phyloP scores from a whole-genome alignment of 139 green algal species.

The Chlorella sp. region DNA sequence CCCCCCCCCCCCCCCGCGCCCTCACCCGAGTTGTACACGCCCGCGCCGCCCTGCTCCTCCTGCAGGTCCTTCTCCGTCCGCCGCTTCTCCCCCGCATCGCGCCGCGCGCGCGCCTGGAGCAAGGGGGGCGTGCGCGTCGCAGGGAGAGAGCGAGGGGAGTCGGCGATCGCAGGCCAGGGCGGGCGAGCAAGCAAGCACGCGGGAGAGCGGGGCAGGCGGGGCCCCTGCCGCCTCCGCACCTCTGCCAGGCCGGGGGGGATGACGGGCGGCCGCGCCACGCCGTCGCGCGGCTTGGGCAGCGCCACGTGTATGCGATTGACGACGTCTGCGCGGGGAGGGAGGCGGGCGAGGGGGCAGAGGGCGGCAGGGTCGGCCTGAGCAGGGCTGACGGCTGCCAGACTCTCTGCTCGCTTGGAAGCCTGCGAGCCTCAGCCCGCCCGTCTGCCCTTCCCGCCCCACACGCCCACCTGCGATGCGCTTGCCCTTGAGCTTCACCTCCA shows the following conservation, averaged over 20 bases:
- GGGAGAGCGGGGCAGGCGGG: slow-evolving; percentile 8
- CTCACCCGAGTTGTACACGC: slow-evolving; percentile 93
- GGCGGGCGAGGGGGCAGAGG: background rate
- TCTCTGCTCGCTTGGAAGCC: background rate
- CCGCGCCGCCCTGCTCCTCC: slow-evolving; percentile 91
- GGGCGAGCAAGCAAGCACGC: no score
- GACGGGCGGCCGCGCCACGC: slow-evolving; percentile 69
- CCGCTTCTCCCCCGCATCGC: slow-evolving; percentile 42
- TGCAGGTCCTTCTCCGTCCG: slow-evolving; percentile 73
- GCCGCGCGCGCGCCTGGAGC: slow-evolving; percentile 53
- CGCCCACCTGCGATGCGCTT: background rate
- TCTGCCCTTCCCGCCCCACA: background rate
- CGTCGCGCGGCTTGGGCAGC: slow-evolving; percentile 69
- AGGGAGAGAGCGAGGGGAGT: no score
- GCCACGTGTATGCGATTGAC: slow-evolving; percentile 96
- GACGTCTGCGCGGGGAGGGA: slow-evolving; percentile 57
- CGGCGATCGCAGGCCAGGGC: no score
- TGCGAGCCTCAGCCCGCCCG: background rate
- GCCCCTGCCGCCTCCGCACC: background rate
- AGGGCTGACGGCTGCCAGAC: no score
- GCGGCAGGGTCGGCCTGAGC: background rate
- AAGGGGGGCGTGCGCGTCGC: no score
- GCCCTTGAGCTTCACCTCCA: slow-evolving; percentile 90
- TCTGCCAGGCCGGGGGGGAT: slow-evolving; percentile 78
- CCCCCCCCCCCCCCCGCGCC: no score